A percentile compares a stretch with the other conserved stretches of the same genome.
Evolutionary conservation across 345 rosid genomes (phyloP).

Genomic region (Stellera chamaejasme): DNA sequence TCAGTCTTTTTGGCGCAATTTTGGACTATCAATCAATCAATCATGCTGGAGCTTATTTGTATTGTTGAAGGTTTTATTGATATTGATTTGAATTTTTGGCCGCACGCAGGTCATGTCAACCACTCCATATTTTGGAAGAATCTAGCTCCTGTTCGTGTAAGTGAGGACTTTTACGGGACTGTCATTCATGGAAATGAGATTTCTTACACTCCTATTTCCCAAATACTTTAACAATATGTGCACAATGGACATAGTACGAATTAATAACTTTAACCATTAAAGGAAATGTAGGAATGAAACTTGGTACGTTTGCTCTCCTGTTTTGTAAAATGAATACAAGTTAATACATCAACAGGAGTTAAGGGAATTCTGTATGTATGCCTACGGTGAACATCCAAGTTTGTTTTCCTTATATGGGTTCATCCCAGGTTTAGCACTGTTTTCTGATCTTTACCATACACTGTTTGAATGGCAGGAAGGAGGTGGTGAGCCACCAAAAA

Average conservation of each 20-base stretch:
- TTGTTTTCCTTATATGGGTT: neutral
- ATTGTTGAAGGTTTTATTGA: neutral
- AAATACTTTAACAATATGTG: neutral
- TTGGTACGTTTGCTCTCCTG: too few relatives aligned
- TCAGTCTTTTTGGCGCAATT: too few relatives aligned
- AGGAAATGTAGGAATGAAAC: too few relatives aligned
- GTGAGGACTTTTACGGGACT: conserved; percentile 13
- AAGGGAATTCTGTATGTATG: too few relatives aligned
- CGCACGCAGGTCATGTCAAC: conserved; percentile 69
- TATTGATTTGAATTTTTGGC: neutral
- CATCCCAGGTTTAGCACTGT: too few relatives aligned
- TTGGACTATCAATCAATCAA: too few relatives aligned
- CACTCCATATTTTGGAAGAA: conserved; percentile 96
- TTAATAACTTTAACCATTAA: too few relatives aligned
- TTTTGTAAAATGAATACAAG: too few relatives aligned
- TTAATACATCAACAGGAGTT: too few relatives aligned
- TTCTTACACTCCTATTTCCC: neutral
- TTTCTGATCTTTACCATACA: conserved; percentile 2
- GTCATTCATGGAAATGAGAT: too few relatives aligned
- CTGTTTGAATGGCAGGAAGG: conserved; percentile 49
- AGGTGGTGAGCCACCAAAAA: conserved; percentile 89
- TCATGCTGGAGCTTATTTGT: neutral
- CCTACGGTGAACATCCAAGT: too few relatives aligned
- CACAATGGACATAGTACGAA: too few relatives aligned
- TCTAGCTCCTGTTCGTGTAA: conserved; percentile 60